phyloP scores from a whole-genome alignment of 2,329 filamentous ascomycete species.

The Chrysosporium keratinophilum region DNA sequence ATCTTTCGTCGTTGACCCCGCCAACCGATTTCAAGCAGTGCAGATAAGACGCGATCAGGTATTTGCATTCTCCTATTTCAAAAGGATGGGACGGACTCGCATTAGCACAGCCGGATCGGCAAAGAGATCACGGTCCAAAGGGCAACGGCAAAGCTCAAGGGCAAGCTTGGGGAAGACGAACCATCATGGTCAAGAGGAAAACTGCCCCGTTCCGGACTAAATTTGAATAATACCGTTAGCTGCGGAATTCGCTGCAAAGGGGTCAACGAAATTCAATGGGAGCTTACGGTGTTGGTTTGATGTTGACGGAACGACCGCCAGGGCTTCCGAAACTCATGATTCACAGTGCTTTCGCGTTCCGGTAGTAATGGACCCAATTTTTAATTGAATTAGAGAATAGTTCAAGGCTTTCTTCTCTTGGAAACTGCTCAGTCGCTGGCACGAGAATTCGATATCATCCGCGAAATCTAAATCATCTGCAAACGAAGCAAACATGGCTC shows the following conservation, averaged over 20 bases:
- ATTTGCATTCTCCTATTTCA: slow-evolving; percentile 72
- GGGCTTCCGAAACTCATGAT: slow-evolving; percentile 56
- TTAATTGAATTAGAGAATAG: neutral
- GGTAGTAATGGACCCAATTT: too few relatives aligned
- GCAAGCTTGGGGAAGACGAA: slow-evolving; percentile 24
- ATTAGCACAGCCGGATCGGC: neutral
- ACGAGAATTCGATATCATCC: neutral
- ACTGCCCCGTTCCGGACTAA: slow-evolving; percentile 76
- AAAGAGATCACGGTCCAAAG: neutral
- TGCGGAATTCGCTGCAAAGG: neutral
- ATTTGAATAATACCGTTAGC: slow-evolving; percentile 2
- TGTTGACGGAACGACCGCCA: slow-evolving; percentile 52
- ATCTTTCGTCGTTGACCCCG: slow-evolving; percentile 78
- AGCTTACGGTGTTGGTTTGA: slow-evolving; percentile 61
- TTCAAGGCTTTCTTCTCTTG: neutral
- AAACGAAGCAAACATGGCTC: slow-evolving; percentile 22
- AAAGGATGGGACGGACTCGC: neutral
- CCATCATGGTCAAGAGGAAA: slow-evolving; percentile 95
- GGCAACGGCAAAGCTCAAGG: neutral
- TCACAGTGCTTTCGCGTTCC: neutral
- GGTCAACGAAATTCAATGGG: neutral
- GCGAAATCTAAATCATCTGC: slow-evolving; percentile 12
- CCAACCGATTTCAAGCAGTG: slow-evolving; percentile 73
- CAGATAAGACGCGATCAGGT: slow-evolving; percentile 75
- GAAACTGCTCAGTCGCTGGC: neutral